These are phyloP conservation scores for Hippophae tibetana DNA, from an alignment of 306 rosid genomes.

Conservation along the genomic window DNA sequence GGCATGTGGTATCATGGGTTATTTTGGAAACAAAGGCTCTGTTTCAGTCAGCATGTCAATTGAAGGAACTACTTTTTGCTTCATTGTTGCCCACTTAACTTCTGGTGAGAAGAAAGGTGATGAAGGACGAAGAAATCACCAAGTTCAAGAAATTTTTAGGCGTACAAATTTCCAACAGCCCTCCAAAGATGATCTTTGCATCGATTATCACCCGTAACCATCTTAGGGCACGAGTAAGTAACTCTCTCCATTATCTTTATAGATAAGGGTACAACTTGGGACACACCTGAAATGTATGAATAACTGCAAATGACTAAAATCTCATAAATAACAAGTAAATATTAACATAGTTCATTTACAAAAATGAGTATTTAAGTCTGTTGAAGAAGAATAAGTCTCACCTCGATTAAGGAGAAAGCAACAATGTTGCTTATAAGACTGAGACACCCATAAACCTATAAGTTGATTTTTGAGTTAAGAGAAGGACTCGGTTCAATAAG, in stretches of 20 bases:
- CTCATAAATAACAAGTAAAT: too few relatives aligned
- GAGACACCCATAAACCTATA: too few relatives aligned
- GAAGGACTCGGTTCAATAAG: too few relatives aligned
- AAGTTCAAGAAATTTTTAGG: conserved; percentile 67
- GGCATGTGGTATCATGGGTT: conserved; percentile 98
- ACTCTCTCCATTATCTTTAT: not conserved
- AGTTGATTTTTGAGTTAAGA: too few relatives aligned
- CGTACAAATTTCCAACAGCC: conserved; percentile 53
- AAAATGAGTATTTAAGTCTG: too few relatives aligned
- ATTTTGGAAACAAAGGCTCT: conserved; percentile 82
- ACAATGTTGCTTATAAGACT: too few relatives aligned
- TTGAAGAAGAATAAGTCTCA: too few relatives aligned
- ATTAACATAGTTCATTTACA: too few relatives aligned
- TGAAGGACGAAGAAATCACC: conserved; percentile 66
- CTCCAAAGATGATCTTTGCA: conserved; percentile 14
- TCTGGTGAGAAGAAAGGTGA: conserved; percentile 90
- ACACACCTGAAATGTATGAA: too few relatives aligned
- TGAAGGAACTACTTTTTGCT: conserved; percentile 93
- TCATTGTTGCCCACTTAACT: conserved; percentile 74
- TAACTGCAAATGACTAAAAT: too few relatives aligned
- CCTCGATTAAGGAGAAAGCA: too few relatives aligned
- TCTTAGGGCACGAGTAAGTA: conserved; percentile 91
- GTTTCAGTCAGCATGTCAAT: conserved; percentile 78
- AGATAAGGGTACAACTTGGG: too few relatives aligned
- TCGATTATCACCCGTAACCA: conserved; percentile 50